phyloP scores from a whole-genome alignment of 2,329 filamentous ascomycete genomes.

The Pestalotiopsis sp. region DNA sequence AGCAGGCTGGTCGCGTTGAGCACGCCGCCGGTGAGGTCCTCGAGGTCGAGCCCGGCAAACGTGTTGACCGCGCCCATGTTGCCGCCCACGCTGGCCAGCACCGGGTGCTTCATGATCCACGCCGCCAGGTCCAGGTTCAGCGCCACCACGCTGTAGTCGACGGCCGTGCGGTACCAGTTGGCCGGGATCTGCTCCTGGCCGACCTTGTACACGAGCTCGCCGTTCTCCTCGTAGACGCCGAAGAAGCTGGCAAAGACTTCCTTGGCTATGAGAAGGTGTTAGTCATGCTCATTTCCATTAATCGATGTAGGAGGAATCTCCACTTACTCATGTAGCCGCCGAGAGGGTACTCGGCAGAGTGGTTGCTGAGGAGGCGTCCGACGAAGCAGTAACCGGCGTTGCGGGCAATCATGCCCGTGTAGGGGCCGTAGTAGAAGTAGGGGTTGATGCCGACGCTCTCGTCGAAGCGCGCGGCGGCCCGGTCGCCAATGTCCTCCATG shows the following conservation, averaged over 20 bases:
- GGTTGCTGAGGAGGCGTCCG: slow-evolving; percentile 45
- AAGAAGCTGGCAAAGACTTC: slow-evolving; percentile 49
- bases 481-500: slow-evolving; percentile 44
- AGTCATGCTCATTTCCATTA: not conserved
- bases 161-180: slow-evolving; percentile 51
- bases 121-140: slow-evolving; percentile 41
- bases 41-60: slow-evolving; percentile 49
- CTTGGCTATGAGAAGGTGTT: slow-evolving; percentile 32
- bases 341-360: slow-evolving; percentile 42
- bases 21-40: slow-evolving; percentile 45
- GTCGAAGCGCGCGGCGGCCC: slow-evolving; percentile 46
- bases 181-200: slow-evolving; percentile 56
- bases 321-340: slow-evolving; percentile 35
- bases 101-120: slow-evolving; percentile 41
- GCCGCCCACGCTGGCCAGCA: slow-evolving; percentile 51
- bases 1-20: slow-evolving; percentile 44
- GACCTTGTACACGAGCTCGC: slow-evolving; percentile 42
- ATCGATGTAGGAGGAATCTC: not conserved
- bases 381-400: slow-evolving; percentile 56
- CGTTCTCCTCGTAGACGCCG: slow-evolving; percentile 43
- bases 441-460: slow-evolving; percentile 54
- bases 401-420: slow-evolving; percentile 50
- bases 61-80: slow-evolving; percentile 54
- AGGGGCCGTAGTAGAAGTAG: slow-evolving; percentile 57
- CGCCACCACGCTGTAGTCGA: slow-evolving; percentile 50